Percentiles rank a stretch among this genome's conserved stretches.
These are phyloP conservation scores for Boletus fagicola DNA, from an alignment of 768 basidiomycete species.

Conservation along the genomic window DNA sequence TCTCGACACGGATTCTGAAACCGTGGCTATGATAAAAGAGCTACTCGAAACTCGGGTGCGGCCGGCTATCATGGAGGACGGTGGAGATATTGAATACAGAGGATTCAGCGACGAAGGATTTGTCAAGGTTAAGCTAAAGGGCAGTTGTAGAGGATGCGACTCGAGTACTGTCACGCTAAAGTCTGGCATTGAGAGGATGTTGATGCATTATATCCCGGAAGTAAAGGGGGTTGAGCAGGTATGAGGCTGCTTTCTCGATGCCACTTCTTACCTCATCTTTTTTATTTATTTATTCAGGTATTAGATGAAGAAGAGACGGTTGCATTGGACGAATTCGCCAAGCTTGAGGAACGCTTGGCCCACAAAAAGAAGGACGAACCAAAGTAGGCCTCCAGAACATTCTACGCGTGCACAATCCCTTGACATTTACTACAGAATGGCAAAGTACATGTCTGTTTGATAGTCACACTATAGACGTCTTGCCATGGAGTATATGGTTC, in stretches of 20 bases:
- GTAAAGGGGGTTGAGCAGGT: conserved; percentile 91
- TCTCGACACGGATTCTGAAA: conserved; percentile 91
- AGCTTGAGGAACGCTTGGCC: conserved; percentile 71
- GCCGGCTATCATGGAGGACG: conserved; percentile 98
- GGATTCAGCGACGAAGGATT: conserved; percentile 83
- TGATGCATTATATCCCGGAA: conserved; percentile 98
- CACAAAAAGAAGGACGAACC: conserved; percentile 43
- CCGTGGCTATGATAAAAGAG: conserved; percentile 99
- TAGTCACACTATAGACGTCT: not conserved
- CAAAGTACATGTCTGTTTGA: conserved; percentile 79
- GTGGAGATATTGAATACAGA: conserved; percentile 95
- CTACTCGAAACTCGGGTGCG: conserved; percentile 91
- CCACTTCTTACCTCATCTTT: conserved; percentile 7
- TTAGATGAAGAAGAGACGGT: conserved; percentile 88
- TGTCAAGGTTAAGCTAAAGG: conserved; percentile 90
- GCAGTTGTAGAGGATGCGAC: conserved; percentile 93
- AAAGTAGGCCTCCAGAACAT: conserved; percentile 39
- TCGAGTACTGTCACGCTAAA: conserved; percentile 95
- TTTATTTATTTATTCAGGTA: conserved; percentile 47
- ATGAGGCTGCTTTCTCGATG: conserved; percentile 3
- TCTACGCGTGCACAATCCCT: not conserved
- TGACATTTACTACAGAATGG: conserved; percentile 52
- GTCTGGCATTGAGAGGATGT: conserved; percentile 96
- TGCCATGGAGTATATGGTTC: not conserved
- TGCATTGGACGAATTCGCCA: conserved; percentile 84